Conservation (phyloP, 352 stramenopile genomes). For the Phytopythium sindhum region DNA sequence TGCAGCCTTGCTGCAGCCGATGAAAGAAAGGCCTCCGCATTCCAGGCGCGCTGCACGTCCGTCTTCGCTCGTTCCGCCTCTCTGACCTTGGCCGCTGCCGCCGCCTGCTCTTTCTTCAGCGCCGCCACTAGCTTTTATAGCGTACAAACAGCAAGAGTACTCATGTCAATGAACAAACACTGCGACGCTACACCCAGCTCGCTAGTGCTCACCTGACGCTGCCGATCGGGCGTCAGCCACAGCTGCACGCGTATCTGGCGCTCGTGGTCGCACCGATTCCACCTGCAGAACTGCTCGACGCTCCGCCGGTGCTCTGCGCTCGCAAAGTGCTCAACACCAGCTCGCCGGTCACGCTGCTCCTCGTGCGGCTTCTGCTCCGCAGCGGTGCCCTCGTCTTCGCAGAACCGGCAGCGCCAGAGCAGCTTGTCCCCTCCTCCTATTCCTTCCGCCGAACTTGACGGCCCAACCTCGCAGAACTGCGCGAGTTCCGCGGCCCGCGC, state of each 20-base stretch:
- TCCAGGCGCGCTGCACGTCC: not conserved
- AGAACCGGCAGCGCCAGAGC: conserved; percentile 48
- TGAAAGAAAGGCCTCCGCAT: conserved; percentile 35
- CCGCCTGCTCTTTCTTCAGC: not conserved
- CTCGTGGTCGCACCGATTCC: conserved; percentile 50
- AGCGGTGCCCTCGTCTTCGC: conserved; percentile 14
- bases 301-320: conserved; percentile 26
- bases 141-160: not conserved
- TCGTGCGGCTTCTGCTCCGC: conserved; percentile 5
- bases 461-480: conserved; percentile 19
- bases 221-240: conserved; percentile 21
- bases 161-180: not conserved
- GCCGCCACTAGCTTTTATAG: not conserved
- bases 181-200: too few species aligned
- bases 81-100: not conserved
- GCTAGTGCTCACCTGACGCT: conserved; percentile 21
- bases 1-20: conserved; percentile 36
- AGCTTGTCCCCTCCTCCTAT: not conserved
- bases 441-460: not conserved
- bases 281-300: conserved; percentile 49
- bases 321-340: conserved; percentile 38
- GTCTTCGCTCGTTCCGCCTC: conserved; percentile 2
- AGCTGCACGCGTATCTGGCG: conserved; percentile 34
- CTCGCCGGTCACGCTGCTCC: conserved; percentile 3
- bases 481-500: conserved; percentile 22